These are phyloP conservation scores for Penicillium sp. DNA, from an alignment of 2,329 filamentous ascomycete genomes.

Conservation along the genomic window DNA sequence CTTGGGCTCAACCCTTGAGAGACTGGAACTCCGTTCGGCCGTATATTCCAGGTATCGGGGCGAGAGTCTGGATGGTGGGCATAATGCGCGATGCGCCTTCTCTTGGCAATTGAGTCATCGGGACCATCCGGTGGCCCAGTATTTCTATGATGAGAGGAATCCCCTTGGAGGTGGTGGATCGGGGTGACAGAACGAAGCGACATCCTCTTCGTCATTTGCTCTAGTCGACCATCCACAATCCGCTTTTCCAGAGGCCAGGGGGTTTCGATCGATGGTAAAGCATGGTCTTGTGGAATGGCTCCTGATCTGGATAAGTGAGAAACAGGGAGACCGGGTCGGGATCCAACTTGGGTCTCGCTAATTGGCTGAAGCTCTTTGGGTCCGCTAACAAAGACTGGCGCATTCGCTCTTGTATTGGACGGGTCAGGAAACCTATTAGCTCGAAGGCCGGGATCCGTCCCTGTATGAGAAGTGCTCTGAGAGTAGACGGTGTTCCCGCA, in stretches of 20 bases:
- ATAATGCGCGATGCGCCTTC: slow-evolving; percentile 32
- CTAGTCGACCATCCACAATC: slow-evolving; percentile 25
- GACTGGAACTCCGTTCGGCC: slow-evolving; percentile 13
- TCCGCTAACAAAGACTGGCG: slow-evolving; percentile 34
- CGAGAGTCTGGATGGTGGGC: slow-evolving; percentile 13
- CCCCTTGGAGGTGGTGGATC: slow-evolving; percentile 22
- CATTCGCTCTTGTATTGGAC: slow-evolving; percentile 20
- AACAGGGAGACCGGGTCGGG: slow-evolving; percentile 13
- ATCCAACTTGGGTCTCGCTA: slow-evolving; percentile 16
- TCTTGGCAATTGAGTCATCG: slow-evolving; percentile 31
- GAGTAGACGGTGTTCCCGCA: slow-evolving; percentile 22
- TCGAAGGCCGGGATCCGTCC: slow-evolving; percentile 18
- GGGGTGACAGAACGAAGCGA: slow-evolving; percentile 34
- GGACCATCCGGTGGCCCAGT: slow-evolving; percentile 20
- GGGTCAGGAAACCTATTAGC: slow-evolving; percentile 18
- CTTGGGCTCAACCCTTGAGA: slow-evolving; percentile 15
- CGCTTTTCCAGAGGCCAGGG: slow-evolving; percentile 23
- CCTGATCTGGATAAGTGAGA: slow-evolving; percentile 16
- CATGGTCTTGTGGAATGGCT: slow-evolving; percentile 27
- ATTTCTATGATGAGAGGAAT: slow-evolving; percentile 19
- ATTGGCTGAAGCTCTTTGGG: slow-evolving; percentile 23
- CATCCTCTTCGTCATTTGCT: slow-evolving; percentile 30
- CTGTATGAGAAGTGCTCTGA: slow-evolving; percentile 21
- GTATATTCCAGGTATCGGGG: slow-evolving; percentile 10
- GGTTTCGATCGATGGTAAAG: slow-evolving; percentile 39